Conservation (phyloP, 2,329 filamentous ascomycete species). For the Colletotrichum acutatum region DNA sequence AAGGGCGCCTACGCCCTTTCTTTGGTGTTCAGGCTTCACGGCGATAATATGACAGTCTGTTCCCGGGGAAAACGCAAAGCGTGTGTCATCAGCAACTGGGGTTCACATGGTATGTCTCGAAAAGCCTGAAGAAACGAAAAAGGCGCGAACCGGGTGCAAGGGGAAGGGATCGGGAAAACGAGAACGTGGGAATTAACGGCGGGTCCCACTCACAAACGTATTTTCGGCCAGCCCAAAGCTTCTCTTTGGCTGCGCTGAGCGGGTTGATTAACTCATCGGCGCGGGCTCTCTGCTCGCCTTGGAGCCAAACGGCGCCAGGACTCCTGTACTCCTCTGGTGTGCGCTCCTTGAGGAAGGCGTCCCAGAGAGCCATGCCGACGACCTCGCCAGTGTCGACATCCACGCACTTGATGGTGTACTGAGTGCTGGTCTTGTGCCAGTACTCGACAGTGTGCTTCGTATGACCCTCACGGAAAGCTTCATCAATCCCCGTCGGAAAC, state of each 20-base stretch:
- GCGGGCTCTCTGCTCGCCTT: constrained; percentile 53
- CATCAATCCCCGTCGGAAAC: constrained; percentile 50
- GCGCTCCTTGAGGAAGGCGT: constrained; percentile 52
- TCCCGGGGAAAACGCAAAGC: neutral
- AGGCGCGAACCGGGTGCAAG: neutral
- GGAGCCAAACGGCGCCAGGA: constrained; percentile 57
- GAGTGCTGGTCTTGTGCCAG: constrained; percentile 50
- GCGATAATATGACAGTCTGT: constrained; percentile 55
- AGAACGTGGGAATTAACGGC: neutral
- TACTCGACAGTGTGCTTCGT: constrained; percentile 52
- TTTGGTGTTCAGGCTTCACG: constrained; percentile 55
- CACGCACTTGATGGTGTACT: constrained; percentile 60
- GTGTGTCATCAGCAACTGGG: constrained; percentile 26
- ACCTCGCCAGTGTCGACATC: constrained; percentile 55
- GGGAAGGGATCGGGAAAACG: neutral
- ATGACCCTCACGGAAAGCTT: constrained; percentile 55
- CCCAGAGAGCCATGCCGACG: constrained; percentile 59
- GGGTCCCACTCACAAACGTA: constrained; percentile 52
- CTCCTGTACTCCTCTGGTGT: constrained; percentile 54
- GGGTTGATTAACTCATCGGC: constrained; percentile 55
- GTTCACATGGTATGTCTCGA: neutral
- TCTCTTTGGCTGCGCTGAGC: constrained; percentile 53
- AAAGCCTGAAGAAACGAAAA: neutral
- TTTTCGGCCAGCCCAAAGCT: constrained; percentile 50
- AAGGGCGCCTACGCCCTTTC: constrained; percentile 53